A percentile compares a stretch with the other conserved stretches of the same genome.
Conservation (phyloP, 1,284 basidiomycete genomes). For the Cerrena zonata region DNA sequence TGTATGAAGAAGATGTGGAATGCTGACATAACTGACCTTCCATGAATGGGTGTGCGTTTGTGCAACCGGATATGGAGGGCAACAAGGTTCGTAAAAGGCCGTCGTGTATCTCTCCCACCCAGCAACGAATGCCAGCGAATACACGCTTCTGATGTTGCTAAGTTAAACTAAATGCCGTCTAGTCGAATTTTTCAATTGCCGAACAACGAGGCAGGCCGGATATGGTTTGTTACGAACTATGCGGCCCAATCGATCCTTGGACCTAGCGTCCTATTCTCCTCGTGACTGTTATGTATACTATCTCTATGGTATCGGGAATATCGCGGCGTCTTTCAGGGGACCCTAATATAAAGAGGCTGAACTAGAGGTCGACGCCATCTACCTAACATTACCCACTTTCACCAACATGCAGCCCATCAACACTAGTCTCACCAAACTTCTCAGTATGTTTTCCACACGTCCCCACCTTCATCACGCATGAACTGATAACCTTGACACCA, state of each 20-base stretch:
- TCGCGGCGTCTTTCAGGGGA: too few relatives aligned
- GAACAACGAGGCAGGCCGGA: not conserved
- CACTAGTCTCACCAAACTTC: slow-evolving; percentile 13
- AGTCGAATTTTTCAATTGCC: not conserved
- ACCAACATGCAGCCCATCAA: slow-evolving; percentile 14
- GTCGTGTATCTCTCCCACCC: not conserved
- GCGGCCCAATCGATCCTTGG: too few relatives aligned
- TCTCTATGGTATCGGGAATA: too few relatives aligned
- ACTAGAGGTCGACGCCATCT: too few relatives aligned
- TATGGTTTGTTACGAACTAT: not conserved
- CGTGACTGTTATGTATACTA: too few relatives aligned
- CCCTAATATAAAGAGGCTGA: too few relatives aligned
- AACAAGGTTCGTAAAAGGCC: not conserved
- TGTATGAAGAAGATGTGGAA: too few relatives aligned
- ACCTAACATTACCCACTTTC: not conserved
- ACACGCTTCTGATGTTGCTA: not conserved
- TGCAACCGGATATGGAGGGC: not conserved
- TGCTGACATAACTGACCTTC: too few relatives aligned
- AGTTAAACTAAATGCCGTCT: not conserved
- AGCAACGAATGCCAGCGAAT: not conserved
- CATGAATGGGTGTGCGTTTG: not conserved
- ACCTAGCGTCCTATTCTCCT: too few relatives aligned
- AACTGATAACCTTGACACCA: slow-evolving; percentile 1
- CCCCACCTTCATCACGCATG: not conserved
- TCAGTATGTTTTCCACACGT: slow-evolving; percentile 9